Percentiles rank a stretch among this genome's conserved stretches.
Conservation (phyloP, 192 early-diverging fungal genomes). For the Coemansia sp. region DNA sequence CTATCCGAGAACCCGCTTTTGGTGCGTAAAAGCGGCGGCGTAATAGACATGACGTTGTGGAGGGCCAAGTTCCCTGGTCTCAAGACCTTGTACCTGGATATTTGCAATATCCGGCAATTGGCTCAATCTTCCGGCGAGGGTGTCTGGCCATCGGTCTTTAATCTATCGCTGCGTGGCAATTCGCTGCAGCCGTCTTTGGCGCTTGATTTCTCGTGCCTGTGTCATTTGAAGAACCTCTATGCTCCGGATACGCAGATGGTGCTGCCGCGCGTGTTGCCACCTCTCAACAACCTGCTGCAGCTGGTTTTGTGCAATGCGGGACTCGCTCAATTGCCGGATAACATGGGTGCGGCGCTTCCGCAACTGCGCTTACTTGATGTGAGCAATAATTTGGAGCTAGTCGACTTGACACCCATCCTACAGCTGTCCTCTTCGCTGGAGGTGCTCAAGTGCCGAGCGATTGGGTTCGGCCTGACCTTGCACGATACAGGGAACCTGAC, state of each 20-base stretch:
- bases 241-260: conserved; percentile 37
- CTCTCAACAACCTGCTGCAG: conserved; percentile 29
- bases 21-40: conserved; percentile 32
- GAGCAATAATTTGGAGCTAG: conserved; percentile 43
- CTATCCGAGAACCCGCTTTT: conserved; percentile 47
- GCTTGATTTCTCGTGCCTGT: conserved; percentile 34
- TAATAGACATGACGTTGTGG: conserved; percentile 35
- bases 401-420: conserved; percentile 33
- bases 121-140: background rate
- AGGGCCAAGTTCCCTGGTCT: conserved; percentile 37
- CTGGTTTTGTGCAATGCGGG: conserved; percentile 43
- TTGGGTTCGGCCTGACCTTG: conserved; percentile 21
- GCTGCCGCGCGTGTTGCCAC: conserved; percentile 38
- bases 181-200: conserved; percentile 29
- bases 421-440: conserved; percentile 40
- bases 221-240: conserved; percentile 46
- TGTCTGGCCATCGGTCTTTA: conserved; percentile 38
- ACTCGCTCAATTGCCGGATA: conserved; percentile 28
- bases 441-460: conserved; percentile 37
- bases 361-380: conserved; percentile 42
- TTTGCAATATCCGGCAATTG: conserved; percentile 40
- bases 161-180: conserved; percentile 48
- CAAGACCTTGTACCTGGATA: conserved; percentile 47
- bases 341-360: conserved; percentile 41
- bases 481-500: conserved; percentile 2